Conservation (phyloP, 2,329 filamentous ascomycete species). For the Lecanicillium sp. region DNA sequence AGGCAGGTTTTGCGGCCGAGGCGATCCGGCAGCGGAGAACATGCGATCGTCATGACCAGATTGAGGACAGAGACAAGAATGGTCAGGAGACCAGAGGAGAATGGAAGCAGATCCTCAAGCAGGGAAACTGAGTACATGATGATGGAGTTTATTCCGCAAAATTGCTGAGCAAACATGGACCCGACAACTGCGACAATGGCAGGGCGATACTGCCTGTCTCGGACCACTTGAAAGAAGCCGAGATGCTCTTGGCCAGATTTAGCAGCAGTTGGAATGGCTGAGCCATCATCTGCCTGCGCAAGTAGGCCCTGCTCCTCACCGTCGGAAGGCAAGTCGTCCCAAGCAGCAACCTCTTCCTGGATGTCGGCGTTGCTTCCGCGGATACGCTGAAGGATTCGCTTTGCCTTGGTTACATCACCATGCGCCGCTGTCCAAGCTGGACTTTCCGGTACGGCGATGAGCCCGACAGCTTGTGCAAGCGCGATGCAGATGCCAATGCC, state of each 20-base stretch:
- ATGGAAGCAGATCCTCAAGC: conserved; percentile 70
- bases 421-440: conserved; percentile 77
- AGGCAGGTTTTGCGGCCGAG: conserved; percentile 84
- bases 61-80: conserved; percentile 85
- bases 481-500: conserved; percentile 65
- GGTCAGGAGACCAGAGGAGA: conserved; percentile 75
- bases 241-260: conserved; percentile 31
- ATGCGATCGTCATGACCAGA: conserved; percentile 71
- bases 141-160: conserved; percentile 92
- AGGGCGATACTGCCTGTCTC: conserved; percentile 59
- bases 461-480: conserved; percentile 55
- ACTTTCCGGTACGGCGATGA: conserved; percentile 78
- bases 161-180: conserved; percentile 87
- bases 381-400: conserved; percentile 63
- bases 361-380: conserved; percentile 64
- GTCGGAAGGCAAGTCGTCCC: conserved; percentile 38
- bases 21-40: conserved; percentile 78
- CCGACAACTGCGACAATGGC: conserved; percentile 79
- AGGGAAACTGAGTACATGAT: conserved; percentile 98
- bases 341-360: conserved; percentile 61
- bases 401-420: conserved; percentile 53
- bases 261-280: conserved; percentile 3
- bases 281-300: conserved; percentile 19
- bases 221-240: conserved; percentile 58
- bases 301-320: conserved; percentile 66